Base-by-base conservation (phyloP, 345 rosid species). In the Psidium guajava region DNA sequence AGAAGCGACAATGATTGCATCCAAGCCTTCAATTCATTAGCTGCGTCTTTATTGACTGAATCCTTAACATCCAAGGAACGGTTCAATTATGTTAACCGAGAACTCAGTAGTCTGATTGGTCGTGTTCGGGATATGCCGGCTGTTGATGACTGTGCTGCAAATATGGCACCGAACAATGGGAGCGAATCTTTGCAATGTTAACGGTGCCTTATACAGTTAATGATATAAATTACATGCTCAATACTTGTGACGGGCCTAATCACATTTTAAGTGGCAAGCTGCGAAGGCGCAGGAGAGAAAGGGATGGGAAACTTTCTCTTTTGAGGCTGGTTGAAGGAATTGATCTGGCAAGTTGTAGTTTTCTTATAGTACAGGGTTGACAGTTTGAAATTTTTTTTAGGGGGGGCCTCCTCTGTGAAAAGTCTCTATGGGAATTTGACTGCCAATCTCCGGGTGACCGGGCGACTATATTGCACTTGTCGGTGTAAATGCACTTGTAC, bases 11-110 rank as follows among this genome's bases (percentile, higher is more conserved):
- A 94, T 85, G 93, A 91, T 74, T 93, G 92, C 87, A 87, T 93
- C 86, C 91, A 91, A 87, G 92, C 87, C 77, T 95, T 94, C 87
- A 93, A 93, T 88, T 92, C 94, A 36, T 92, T 95, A 57, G 90
- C 98, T 83, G 90, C 89, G 86, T 88, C 93, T 87, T 89, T 97
- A 40, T 88, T 94, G 83, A 88, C 93, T 40, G 98, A 97, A 88
- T 94, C 98, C 82, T 64, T 93, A 83, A 54, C 88, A 73, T 91
- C 94, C 24, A 95, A 90, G 86, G 94, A 92, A 83, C 92, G 96
- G 6, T 90, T 93, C 91, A 84, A 89, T 61, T 91, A 90, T 85
- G 90, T 91, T 85, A 94, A 91, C 89, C 90, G 87, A 87, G 97
- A 97, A 89, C 91, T 95, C 16, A 86, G 90, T 54, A 84, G 86